These are phyloP conservation scores for Talaromyces adpressus DNA, from an alignment of 495 filamentous ascomycete species.

Conservation along the genomic window DNA sequence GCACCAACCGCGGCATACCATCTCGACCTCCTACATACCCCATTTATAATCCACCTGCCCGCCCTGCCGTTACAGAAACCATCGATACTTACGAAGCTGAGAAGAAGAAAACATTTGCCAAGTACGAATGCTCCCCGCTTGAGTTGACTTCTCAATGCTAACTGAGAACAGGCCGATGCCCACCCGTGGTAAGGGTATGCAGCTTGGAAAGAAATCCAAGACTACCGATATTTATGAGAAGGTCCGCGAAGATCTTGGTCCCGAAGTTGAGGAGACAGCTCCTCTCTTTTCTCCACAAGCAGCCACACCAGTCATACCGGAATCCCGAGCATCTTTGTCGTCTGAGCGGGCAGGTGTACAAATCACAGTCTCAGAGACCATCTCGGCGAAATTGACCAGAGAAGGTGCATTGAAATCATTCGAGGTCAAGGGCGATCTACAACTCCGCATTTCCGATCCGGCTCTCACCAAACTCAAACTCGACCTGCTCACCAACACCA, in stretches of 20 bases:
- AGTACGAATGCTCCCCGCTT: constrained; percentile 38
- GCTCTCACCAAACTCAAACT: constrained; percentile 85
- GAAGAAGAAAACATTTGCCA: constrained; percentile 80
- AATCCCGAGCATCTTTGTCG: constrained; percentile 55
- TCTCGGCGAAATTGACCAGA: constrained; percentile 77
- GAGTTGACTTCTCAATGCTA: constrained; percentile 9
- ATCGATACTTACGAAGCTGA: constrained; percentile 93
- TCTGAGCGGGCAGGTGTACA: constrained; percentile 75
- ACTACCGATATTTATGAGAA: constrained; percentile 93
- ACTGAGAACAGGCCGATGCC: constrained; percentile 45
- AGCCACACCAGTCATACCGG: constrained; percentile 40
- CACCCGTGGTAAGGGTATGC: constrained; percentile 93
- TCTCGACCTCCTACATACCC: constrained; percentile 76
- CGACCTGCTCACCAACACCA: constrained; percentile 63
- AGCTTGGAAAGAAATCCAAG: constrained; percentile 96
- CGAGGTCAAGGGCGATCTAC: constrained; percentile 83
- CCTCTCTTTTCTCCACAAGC: constrained; percentile 66
- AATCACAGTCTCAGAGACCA: constrained; percentile 77
- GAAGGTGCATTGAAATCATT: constrained; percentile 80
- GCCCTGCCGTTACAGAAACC: constrained; percentile 65
- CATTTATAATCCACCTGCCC: constrained; percentile 76
- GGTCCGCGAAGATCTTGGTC: constrained; percentile 81
- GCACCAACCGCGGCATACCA: constrained; percentile 47
- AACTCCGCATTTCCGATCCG: constrained; percentile 80
- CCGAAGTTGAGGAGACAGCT: constrained; percentile 66